Base-by-base conservation (phyloP, 2,329 filamentous ascomycete species). In the Sordariomycetes sp. region DNA sequence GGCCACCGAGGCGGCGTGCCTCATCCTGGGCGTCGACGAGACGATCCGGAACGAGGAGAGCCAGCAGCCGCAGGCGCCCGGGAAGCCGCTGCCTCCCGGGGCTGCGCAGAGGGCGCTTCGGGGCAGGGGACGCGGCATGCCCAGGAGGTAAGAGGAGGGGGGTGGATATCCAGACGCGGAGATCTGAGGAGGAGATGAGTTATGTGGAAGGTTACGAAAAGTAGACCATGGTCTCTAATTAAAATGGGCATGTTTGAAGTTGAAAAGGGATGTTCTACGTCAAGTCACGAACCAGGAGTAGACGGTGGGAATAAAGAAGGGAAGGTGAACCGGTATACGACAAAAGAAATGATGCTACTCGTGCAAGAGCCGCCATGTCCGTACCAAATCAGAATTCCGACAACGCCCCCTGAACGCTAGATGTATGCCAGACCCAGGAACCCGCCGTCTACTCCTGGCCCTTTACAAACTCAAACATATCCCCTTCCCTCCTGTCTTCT, bases 31-130 rank as follows among this genome's bases (percentile, higher is more conserved):
- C 66, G 94, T 99, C 59, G 94, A 99, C 70, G 94, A 99, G 83
- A 99, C 94, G 37, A 97, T 99, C 75, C 91, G 86, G 75, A 99
- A 99, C 74, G 90, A 99, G 78, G 92, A 97, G 78, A 96, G 90
- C 67, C 82, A 86, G 66, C 79, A 85, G 71, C 88, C 92, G 25
- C 89, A 96, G 72, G 90, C 85, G 10, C 93, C 93, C 0, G 81
- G 84, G 59, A 80, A 88, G 72, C 81, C 84, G 22, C 77, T 92
- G 64, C 89, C 88, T 4, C 86, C 87, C 1, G 89, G 88, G 64
- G 92, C 93, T 24, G 92, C 93, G 12, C 93, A 97, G 78, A 81
- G 93, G 68, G 93, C 91, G 50, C 75, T 97, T 64, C 82, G 92
- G 62, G 89, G 88, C 60, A 79, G 90, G 65, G 91, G 92, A 62